Conservation (phyloP, 208 protist species). For the Wallacemonas sp. region DNA sequence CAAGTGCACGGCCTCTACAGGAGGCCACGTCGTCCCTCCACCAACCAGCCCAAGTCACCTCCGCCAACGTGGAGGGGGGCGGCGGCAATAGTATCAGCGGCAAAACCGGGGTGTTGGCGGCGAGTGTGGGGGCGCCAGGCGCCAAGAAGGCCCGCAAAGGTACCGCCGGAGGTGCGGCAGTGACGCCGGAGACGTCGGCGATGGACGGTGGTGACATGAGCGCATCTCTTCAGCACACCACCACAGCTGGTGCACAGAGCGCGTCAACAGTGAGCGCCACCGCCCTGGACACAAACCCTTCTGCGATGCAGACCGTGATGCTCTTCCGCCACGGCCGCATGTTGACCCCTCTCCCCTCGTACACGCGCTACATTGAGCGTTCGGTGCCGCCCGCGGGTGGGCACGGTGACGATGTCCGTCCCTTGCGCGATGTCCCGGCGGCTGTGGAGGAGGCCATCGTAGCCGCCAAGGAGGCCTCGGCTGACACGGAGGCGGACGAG, state of each 20-base stretch:
- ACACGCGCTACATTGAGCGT: slow-evolving; percentile 56
- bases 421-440: slow-evolving; percentile 62
- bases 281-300: not conserved
- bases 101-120: not conserved
- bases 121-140: not conserved
- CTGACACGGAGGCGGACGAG: not conserved
- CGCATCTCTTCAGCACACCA: not conserved
- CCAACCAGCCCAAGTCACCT: too few species aligned
- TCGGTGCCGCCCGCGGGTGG: slow-evolving; percentile 39
- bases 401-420: slow-evolving; percentile 45
- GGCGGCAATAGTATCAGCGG: too few species aligned
- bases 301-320: too few species aligned
- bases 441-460: slow-evolving; percentile 32
- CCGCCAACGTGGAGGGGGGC: too few species aligned
- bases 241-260: too few species aligned
- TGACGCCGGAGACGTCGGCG: not conserved
- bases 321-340: slow-evolving; percentile 61
- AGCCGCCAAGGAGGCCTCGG: slow-evolving; percentile 15
- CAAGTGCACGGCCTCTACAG: not conserved
- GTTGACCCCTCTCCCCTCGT: slow-evolving; percentile 46
- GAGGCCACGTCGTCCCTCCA: not conserved
- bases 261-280: not conserved
- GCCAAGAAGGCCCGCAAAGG: not conserved
- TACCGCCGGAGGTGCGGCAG: not conserved
- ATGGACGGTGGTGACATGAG: not conserved